phyloP scores from a whole-genome alignment of 1,284 basidiomycete species.

The Cryptococcus neoformans region DNA sequence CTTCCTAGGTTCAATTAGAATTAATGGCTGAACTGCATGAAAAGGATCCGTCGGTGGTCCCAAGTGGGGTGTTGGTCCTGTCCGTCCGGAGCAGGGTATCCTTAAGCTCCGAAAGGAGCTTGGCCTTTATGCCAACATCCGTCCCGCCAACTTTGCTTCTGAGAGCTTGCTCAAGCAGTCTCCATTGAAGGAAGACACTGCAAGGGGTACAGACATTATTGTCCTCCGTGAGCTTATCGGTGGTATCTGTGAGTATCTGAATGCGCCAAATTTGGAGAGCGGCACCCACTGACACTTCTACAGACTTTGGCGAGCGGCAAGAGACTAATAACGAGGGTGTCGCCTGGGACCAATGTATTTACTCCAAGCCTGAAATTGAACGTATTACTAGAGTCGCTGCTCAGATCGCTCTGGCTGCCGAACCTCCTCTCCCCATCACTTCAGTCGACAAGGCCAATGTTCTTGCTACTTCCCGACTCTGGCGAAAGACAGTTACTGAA shows the following conservation, averaged over 20 bases:
- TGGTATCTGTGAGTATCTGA: conserved; percentile 55
- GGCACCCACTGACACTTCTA: conserved; percentile 13
- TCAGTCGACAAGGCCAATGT: conserved; percentile 99
- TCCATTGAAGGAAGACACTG: conserved; percentile 87
- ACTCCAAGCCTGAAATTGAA: conserved; percentile 87
- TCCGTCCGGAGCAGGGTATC: conserved; percentile 94
- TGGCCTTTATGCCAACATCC: conserved; percentile 96
- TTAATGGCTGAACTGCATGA: neutral
- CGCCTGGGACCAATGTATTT: conserved; percentile 89
- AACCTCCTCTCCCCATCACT: conserved; percentile 85
- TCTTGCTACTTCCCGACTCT: conserved; percentile 88
- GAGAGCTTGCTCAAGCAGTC: conserved; percentile 83
- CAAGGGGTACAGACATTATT: conserved; percentile 84
- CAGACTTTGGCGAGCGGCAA: conserved; percentile 91
- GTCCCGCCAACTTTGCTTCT: conserved; percentile 92
- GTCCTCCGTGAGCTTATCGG: conserved; percentile 94
- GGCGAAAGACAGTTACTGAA: conserved; percentile 88
- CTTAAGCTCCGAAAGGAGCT: conserved; percentile 89
- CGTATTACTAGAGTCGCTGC: conserved; percentile 95
- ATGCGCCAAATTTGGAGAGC: neutral
- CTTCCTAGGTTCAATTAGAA: neutral
- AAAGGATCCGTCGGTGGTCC: conserved; percentile 94
- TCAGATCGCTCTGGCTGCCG: conserved; percentile 76
- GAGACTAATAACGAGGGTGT: conserved; percentile 67
- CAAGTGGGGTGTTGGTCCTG: conserved; percentile 93